Conservation (phyloP, 1,284 basidiomycete genomes). For the Puccinia horiana region DNA sequence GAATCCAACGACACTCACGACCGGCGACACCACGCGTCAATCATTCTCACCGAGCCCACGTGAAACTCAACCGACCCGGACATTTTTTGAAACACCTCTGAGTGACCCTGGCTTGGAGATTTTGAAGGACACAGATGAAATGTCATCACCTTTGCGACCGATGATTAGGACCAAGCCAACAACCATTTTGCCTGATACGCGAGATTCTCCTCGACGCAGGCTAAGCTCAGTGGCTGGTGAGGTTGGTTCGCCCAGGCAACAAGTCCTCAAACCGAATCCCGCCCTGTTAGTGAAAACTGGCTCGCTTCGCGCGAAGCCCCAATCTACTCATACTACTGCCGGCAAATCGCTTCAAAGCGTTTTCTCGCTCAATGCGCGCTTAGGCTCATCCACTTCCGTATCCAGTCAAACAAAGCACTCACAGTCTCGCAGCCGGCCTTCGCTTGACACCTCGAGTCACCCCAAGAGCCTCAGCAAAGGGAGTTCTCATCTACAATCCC, state of each 20-base stretch:
- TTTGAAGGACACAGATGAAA: slow-evolving; percentile 10
- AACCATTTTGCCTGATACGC: neutral
- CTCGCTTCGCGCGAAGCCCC: slow-evolving; percentile 17
- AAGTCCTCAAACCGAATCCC: neutral
- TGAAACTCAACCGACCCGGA: neutral
- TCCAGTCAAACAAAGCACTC: neutral
- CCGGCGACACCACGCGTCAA: neutral
- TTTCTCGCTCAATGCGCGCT: neutral
- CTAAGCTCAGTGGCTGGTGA: slow-evolving; percentile 9
- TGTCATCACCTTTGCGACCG: slow-evolving; percentile 17
- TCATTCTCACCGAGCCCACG: neutral
- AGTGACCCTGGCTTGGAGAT: slow-evolving; percentile 14
- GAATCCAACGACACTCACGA: neutral
- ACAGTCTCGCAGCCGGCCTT: slow-evolving; percentile 1
- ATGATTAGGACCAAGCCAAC: slow-evolving; percentile 6
- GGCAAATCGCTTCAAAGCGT: neutral
- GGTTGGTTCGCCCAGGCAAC: neutral
- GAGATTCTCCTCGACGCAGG: slow-evolving; percentile 21
- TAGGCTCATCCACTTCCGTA: neutral
- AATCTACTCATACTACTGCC: neutral
- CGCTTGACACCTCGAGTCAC: neutral
- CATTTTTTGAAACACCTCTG: neutral
- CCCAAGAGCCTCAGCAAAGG: neutral
- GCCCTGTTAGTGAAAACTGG: neutral
- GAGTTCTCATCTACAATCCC: slow-evolving; percentile 32